Conservation (phyloP, 768 basidiomycete genomes). For the Rhodotorula graminis region DNA sequence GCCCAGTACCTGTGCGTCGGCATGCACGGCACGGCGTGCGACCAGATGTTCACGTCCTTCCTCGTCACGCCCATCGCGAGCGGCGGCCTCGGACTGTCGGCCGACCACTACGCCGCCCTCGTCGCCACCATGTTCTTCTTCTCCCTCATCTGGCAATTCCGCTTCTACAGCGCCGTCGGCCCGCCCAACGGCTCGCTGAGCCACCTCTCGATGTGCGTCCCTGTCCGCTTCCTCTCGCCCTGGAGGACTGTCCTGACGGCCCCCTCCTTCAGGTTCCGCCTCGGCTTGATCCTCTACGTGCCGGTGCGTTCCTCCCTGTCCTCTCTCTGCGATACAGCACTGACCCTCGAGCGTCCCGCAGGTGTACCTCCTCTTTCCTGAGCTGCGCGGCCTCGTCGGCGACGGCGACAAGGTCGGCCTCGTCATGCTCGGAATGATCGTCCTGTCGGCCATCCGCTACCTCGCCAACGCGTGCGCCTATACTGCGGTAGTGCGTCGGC, state of each 20-base stretch:
- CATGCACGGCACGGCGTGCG: slow-evolving; percentile 58
- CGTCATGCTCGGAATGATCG: slow-evolving; percentile 69
- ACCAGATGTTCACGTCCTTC: slow-evolving; percentile 67
- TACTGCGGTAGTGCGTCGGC: slow-evolving; percentile 78
- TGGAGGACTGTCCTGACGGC: slow-evolving; percentile 46
- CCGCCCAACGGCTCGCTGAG: slow-evolving; percentile 48
- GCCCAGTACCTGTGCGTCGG: slow-evolving; percentile 85
- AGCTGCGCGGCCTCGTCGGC: slow-evolving; percentile 38
- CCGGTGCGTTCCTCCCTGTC: slow-evolving; percentile 9
- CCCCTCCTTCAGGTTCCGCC: slow-evolving; percentile 65
- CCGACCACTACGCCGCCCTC: slow-evolving; percentile 85
- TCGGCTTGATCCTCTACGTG: slow-evolving; percentile 53
- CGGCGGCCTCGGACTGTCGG: slow-evolving; percentile 81
- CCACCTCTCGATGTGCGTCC: slow-evolving; percentile 46
- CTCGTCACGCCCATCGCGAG: slow-evolving; percentile 57
- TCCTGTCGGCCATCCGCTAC: slow-evolving; percentile 40
- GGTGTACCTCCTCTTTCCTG: slow-evolving; percentile 41
- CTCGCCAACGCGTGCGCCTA: slow-evolving; percentile 62
- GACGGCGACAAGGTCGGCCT: slow-evolving; percentile 56
- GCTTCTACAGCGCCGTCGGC: slow-evolving; percentile 48
- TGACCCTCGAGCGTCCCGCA: background rate
- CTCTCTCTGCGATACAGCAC: too few species aligned
- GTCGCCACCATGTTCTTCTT: slow-evolving; percentile 55
- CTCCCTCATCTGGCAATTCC: slow-evolving; percentile 45
- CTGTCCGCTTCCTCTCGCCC: slow-evolving; percentile 14